Evolutionary conservation across 176 grass and related monocot species (phyloP).

Genomic region (Saccharum spontaneum): DNA sequence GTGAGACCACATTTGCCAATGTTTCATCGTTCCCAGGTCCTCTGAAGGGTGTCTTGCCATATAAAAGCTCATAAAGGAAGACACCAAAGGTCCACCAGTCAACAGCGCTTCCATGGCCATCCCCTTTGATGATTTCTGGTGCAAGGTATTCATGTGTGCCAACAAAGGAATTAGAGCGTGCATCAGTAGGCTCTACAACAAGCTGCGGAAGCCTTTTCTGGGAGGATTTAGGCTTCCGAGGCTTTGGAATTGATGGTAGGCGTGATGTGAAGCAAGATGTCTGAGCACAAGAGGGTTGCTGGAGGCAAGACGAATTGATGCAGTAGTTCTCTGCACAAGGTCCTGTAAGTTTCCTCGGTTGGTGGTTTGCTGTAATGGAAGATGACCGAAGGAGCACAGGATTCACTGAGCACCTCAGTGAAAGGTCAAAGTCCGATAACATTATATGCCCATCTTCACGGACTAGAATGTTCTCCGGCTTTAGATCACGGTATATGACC

Average conservation of each 20-base stretch:
- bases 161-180: constrained; percentile 75
- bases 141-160: constrained; percentile 76
- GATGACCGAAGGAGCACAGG: constrained; percentile 58
- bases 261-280: constrained; percentile 69
- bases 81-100: constrained; percentile 81
- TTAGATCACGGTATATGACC: constrained; percentile 78
- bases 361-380: constrained; percentile 43
- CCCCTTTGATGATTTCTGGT: constrained; percentile 79
- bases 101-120: constrained; percentile 80
- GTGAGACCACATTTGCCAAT: constrained; percentile 64
- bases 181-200: constrained; percentile 66
- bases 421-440: constrained; percentile 78
- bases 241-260: constrained; percentile 46
- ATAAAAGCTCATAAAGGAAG: constrained; percentile 70
- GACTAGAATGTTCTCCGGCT: constrained; percentile 77
- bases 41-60: constrained; percentile 74
- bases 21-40: constrained; percentile 76
- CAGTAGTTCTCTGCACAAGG: constrained; percentile 75
- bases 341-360: constrained; percentile 51
- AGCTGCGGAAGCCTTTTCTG: constrained; percentile 61
- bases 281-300: constrained; percentile 70
- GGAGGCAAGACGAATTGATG: constrained; percentile 62
- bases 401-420: constrained; percentile 68
- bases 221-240: constrained; percentile 51
- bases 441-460: constrained; percentile 83